A percentile compares a stretch with the other conserved stretches of the same genome.
phyloP scores from a whole-genome alignment of 2,329 filamentous ascomycete genomes.

The Meredithiella fracta region DNA sequence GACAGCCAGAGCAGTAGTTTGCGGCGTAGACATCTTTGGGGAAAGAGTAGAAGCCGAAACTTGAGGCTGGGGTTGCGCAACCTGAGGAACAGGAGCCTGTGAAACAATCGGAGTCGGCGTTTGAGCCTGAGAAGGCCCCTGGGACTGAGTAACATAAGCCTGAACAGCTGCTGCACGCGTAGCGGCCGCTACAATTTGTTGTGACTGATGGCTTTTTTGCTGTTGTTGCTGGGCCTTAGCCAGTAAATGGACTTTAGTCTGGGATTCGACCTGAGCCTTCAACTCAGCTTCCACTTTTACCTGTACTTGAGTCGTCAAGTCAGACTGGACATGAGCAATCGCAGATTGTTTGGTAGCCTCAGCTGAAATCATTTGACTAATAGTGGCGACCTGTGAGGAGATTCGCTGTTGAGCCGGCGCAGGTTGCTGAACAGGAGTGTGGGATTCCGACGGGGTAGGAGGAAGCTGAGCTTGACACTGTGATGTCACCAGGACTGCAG shows the following conservation, averaged over 20 bases:
- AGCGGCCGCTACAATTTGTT: neutral
- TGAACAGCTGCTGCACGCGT: neutral
- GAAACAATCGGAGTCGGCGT: neutral
- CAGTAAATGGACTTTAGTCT: neutral
- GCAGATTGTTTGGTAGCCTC: neutral
- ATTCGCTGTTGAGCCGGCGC: too few species aligned
- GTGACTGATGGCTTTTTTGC: neutral
- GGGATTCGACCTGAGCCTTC: neutral
- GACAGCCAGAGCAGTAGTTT: neutral
- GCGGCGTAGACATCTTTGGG: too few species aligned
- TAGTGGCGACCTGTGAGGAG: too few species aligned
- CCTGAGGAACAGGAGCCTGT: too few species aligned
- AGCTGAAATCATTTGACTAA: neutral
- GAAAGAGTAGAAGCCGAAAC: too few species aligned
- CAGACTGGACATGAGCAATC: neutral
- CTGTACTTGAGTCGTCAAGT: neutral
- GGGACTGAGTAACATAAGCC: neutral
- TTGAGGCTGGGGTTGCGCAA: too few species aligned
- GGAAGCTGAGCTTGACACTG: neutral
- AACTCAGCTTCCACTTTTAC: neutral
- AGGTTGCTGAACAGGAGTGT: neutral
- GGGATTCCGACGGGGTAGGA: neutral
- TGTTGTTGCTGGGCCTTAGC: slow-evolving; percentile 3
- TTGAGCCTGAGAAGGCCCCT: neutral
- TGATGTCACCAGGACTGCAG: neutral